Evolutionary conservation across 805 yeast species (phyloP), one percentile per base, ranked within the genome.

Genomic region (Candida coleopterorum): DNA sequence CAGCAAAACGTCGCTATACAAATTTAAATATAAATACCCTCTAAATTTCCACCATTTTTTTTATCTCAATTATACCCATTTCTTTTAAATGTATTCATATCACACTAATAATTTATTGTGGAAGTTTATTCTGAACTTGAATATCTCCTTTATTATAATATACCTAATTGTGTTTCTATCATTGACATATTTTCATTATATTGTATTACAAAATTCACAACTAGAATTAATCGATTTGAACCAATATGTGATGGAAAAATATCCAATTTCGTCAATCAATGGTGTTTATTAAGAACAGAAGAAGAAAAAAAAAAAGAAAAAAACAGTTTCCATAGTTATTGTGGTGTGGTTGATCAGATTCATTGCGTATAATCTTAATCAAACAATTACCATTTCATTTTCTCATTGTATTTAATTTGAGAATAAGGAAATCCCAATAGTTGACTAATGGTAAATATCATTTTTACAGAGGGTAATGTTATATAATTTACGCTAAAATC

Each of bases 401-500:
- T 10, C 55, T 77, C 20, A 48, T 52, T 21, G 58, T 63, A 29
- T 70, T 75, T 3, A 59, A 73, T 3, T 47, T 50, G 47, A 3
- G 31, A 43, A 12, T 56, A 76, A 36, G 81, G 75, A 45, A 59
- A 58, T 17, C 71, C 70, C 12, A 77, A 73, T 35, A 67, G 76
- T 58, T 77, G 24, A 62, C 62, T 1, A 52, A 56, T 24, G 75
- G 74, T 2, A 42, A 55, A 27, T 73, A 73, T 2, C 82, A 77
- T 46, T 48, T 45, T 20, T 56, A 65, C 35, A 77, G 77, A 47
- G 84, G 82, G 6, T 75, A 81, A 2, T 77, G 56, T 44, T 77
- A 77, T 47, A 65, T 73, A 36, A 77, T 77, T 47, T 77, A 83
- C 54, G 70, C 79, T n/a, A n/a, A n/a, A n/a, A n/a, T n/a, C n/a